Evolutionary conservation across 1,284 basidiomycete genomes (phyloP), one percentile per base, ranked within the genome.

Genomic region (Kalmanozyma brasiliensis): DNA sequence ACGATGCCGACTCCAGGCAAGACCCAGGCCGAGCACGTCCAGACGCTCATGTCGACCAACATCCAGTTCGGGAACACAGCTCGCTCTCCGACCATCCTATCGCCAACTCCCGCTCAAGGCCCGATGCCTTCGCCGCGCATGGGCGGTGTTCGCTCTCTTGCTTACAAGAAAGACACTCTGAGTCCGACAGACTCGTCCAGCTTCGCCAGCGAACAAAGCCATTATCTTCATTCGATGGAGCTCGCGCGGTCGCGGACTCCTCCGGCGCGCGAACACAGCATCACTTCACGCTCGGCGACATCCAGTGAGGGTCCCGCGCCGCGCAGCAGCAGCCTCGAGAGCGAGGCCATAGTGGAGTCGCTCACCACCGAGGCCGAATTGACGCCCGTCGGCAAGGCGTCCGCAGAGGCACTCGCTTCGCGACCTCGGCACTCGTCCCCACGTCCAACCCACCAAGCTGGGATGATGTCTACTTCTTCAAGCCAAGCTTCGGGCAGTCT

Each of bases 401-500:
- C 42, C 8, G 29, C 61, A 32, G 61, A 52, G 16, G 17, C 46
- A 9, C 16, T 20, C 3, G 41, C 52, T 22, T 26, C 46, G 2
- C 49, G 35, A 10, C 30, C 35, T 19, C 35, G 40, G 9, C 29
- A n/a, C 5, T 20, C 30, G 11, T 58, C 63, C 8, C 51, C 62
- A n/a, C n/a, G n/a, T 14, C 38, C 52, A 2, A 29, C 20, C 6
- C 40, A 38, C 2, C 58, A 40, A 3, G 51, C 36, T 17, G 53
- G 49, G 23, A 35, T 37, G 36, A 48, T 53, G 37, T 55, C 63
- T 2, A 29, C 41, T 11, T 66, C 67, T 2, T 62, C 38, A 2
- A 65, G 52, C 41, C 67, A 51, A 41, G 52, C 53, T 4, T 68
- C 65, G 5, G 55, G 59, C 37, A 59, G 53, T 26, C 47, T 63